phyloP scores from a whole-genome alignment of 441 rosid species.

The Aleurites moluccanus region DNA sequence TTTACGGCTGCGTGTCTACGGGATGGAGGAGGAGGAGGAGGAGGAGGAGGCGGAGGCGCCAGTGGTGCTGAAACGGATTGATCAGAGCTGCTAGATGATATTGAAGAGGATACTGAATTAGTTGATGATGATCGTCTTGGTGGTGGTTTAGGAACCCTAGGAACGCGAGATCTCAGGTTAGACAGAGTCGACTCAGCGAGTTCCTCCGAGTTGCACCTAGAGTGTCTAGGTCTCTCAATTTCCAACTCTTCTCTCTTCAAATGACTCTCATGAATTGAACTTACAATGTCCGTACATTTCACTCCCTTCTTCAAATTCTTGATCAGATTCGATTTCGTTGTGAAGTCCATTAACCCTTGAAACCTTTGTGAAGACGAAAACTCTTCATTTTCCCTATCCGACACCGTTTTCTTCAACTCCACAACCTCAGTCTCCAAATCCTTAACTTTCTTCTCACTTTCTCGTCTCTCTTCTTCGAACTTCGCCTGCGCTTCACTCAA shows the following conservation, averaged over 20 bases:
- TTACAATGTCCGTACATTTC: slow-evolving; percentile 28
- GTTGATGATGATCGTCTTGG: slow-evolving; percentile 54
- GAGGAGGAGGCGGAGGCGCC: slow-evolving; percentile 37
- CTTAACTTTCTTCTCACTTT: slow-evolving; percentile 42
- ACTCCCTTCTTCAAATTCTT: slow-evolving; percentile 48
- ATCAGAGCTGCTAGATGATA: slow-evolving; percentile 26
- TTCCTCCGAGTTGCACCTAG: slow-evolving; percentile 67
- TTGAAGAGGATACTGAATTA: slow-evolving; percentile 7
- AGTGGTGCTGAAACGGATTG: slow-evolving; percentile 32
- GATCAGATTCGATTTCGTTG: slow-evolving; percentile 52
- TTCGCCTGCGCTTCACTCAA: slow-evolving; percentile 21
- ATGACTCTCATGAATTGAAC: slow-evolving; percentile 20
- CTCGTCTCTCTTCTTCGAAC: slow-evolving; percentile 36
- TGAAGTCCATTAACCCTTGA: slow-evolving; percentile 58
- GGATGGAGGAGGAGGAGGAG: slow-evolving; percentile 33
- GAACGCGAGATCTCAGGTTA: slow-evolving; percentile 62
- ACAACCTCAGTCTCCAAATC: slow-evolving; percentile 48
- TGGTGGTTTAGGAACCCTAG: slow-evolving; percentile 89
- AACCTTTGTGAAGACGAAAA: slow-evolving; percentile 66
- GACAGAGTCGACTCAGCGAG: slow-evolving; percentile 56
- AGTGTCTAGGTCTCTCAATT: slow-evolving; percentile 46
- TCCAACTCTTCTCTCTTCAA: slow-evolving; percentile 39
- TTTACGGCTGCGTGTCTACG: not conserved
- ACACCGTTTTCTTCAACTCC: slow-evolving; percentile 47
- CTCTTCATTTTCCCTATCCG: slow-evolving; percentile 48